These are phyloP conservation scores for Apiotrichum siamense DNA, from an alignment of 1,284 basidiomycete species.

Conservation along the genomic window DNA sequence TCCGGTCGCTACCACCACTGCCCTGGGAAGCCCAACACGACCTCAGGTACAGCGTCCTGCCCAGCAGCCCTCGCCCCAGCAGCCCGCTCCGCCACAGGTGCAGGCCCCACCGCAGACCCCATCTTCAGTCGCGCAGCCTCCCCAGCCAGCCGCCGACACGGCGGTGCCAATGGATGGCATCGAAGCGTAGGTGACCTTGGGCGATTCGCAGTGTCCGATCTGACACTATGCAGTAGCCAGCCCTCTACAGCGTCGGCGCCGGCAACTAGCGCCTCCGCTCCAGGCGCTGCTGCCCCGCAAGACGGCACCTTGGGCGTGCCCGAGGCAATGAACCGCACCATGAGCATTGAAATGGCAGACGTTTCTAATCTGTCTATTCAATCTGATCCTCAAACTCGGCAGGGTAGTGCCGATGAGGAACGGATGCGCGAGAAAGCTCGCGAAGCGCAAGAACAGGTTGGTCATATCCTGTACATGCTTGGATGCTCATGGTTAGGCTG, in stretches of 20 bases:
- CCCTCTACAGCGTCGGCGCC: constrained; percentile 16
- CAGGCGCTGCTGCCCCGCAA: background rate
- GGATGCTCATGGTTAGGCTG: constrained; percentile 30
- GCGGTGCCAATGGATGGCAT: constrained; percentile 28
- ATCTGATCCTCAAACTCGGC: constrained; percentile 18
- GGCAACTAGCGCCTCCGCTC: constrained; percentile 28
- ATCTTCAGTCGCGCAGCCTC: background rate
- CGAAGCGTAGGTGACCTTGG: constrained; percentile 24
- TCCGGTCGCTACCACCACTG: background rate
- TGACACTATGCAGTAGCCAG: background rate
- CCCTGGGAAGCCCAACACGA: background rate
- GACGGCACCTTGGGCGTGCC: constrained; percentile 3
- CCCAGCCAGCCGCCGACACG: background rate
- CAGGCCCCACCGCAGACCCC: background rate
- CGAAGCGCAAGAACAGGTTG: constrained; percentile 46
- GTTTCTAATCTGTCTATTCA: constrained; percentile 23
- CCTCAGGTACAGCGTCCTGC: constrained; percentile 2
- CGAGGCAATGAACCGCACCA: constrained; percentile 20
- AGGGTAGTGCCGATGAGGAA: constrained; percentile 37
- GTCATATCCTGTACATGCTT: constrained; percentile 4
- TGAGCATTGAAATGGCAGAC: constrained; percentile 43
- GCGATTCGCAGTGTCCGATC: background rate
- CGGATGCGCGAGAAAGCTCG: constrained; percentile 43
- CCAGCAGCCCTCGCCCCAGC: background rate
- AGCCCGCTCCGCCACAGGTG: background rate